Evolutionary conservation across 495 filamentous ascomycete species (phyloP), one percentile per base, ranked within the genome.

Genomic region (Hyaloscypha finlandica): DNA sequence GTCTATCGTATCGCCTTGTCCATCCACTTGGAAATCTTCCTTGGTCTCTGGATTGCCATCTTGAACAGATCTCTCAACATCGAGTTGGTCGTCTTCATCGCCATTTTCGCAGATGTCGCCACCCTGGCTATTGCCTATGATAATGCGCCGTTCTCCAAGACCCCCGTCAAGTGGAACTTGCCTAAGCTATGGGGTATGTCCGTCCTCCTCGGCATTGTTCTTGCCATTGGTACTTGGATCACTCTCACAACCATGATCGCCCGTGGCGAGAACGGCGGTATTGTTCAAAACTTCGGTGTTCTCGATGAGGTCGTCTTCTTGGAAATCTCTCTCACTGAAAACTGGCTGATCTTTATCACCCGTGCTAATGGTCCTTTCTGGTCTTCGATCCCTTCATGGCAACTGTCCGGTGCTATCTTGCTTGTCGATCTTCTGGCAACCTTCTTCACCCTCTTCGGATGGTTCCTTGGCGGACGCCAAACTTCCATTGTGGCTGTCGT

Each of bases 261-360:
- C 66, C 81, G 81, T 61, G 86, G 86, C 45, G 75, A 85, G 66
- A 75, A 89, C 67, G 90, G 88, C 71, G 93, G 93, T 83, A 92
- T 97, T 70, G 88, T 93, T 64, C 90, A 96, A 82, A 92, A 93
- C 78, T 90, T 88, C 70, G 93, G 93, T 81, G 85, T 88, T 72
- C 85, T 89, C 54, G 90, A 96, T 74, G 85, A 87, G 67, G 88
- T 97, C 51, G 76, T 97, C 68, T 97, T 97, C 83, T 87, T 97
- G 59, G 85, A 97, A 77, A 92, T 97, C 77, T 90, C 91, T 14
- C 85, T 97, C 65, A 91, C 93, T 62, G 91, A 97, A 82, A 97
- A 95, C 80, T 97, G 93, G 93, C 86, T 96, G 55, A 97, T 97
- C 80, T 94, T 97, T 82, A 93, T 96, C 77, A 97, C 93, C 67